Evolutionary conservation across 805 yeast species (phyloP).

Genomic region (Wickerhamomyces silvicola): DNA sequence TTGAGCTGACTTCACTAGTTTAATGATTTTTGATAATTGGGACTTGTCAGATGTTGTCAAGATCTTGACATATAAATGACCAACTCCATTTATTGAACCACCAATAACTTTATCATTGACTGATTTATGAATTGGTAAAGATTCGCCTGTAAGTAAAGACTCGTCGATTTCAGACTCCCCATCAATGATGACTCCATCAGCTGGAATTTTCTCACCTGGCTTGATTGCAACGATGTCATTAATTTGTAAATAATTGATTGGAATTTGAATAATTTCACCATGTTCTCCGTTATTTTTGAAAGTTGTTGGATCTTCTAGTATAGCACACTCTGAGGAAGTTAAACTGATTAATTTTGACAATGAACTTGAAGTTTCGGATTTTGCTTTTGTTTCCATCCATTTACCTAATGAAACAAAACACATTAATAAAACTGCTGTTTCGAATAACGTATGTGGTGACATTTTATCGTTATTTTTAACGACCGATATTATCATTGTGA

Average conservation of each 20-base stretch:
- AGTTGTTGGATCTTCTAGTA: slow-evolving; percentile 38
- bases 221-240: slow-evolving; percentile 70
- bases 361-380: slow-evolving; percentile 89
- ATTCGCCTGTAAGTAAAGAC: slow-evolving; percentile 88
- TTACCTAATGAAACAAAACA: slow-evolving; percentile 85
- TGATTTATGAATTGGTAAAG: slow-evolving; percentile 62
- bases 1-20: slow-evolving; percentile 85
- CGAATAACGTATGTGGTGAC: slow-evolving; percentile 73
- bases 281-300: slow-evolving; percentile 18
- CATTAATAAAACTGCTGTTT: slow-evolving; percentile 79
- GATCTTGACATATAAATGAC: slow-evolving; percentile 63
- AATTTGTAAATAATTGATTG: slow-evolving; percentile 70
- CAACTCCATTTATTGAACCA: slow-evolving; percentile 84
- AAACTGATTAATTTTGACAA: slow-evolving; percentile 73
- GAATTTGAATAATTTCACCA: slow-evolving; percentile 40
- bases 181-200: slow-evolving; percentile 75
- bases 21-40: slow-evolving; percentile 80
- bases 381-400: slow-evolving; percentile 85
- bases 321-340: slow-evolving; percentile 70
- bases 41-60: slow-evolving; percentile 75
- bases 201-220: slow-evolving; percentile 87
- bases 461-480: slow-evolving; percentile 29
- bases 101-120: slow-evolving; percentile 68
- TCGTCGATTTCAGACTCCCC: slow-evolving; percentile 88
- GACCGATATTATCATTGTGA: slow-evolving; percentile 49